phyloP scores from a whole-genome alignment of 768 basidiomycete genomes.

The Leccinum ochraceum region DNA sequence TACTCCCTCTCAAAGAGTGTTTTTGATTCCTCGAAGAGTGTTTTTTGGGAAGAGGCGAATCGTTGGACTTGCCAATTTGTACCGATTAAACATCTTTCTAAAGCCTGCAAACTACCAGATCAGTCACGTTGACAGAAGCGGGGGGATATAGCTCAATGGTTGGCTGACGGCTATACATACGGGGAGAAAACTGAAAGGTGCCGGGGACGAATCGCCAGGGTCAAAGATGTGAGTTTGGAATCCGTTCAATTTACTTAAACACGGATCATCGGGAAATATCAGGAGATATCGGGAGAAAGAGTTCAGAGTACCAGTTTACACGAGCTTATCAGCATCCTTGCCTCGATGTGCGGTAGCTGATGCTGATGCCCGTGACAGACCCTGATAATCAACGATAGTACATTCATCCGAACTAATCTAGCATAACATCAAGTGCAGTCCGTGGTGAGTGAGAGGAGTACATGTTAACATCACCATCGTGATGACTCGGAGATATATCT shows the following conservation, averaged over 20 bases:
- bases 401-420: too few species aligned
- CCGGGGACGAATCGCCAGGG: background rate
- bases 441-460: too few species aligned
- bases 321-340: too few species aligned
- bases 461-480: too few species aligned
- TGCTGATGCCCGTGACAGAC: too few species aligned
- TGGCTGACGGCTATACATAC: background rate
- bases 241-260: background rate
- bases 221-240: background rate
- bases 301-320: background rate
- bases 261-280: background rate
- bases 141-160: background rate
- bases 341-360: too few species aligned
- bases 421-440: too few species aligned
- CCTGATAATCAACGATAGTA: too few species aligned
- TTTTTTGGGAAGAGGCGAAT: background rate
- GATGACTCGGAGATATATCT: too few species aligned
- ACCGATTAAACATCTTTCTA: background rate
- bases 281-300: background rate
- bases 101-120: background rate
- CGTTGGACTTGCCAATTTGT: background rate
- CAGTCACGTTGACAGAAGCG: background rate
- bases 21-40: background rate
- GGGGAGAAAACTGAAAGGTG: background rate
- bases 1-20: background rate